Base-by-base conservation (phyloP, 345 rosid genomes). In the Gossypium longicalyx region DNA sequence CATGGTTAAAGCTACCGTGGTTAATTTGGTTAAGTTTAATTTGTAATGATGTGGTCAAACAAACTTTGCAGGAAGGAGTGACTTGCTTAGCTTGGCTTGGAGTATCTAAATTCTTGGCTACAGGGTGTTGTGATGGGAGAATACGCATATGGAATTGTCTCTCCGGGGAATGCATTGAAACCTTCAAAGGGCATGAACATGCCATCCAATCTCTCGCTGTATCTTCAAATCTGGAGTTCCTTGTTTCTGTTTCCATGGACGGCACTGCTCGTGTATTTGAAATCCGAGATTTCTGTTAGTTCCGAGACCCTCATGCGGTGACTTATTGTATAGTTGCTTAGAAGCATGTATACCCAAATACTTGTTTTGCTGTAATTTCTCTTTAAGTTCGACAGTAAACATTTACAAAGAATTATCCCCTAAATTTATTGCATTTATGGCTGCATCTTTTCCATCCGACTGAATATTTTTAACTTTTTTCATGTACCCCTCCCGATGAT, bases 121-220 rank as follows among this genome's bases (percentile, higher is more conserved):
- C 98, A 0, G 98, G 98, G 15, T 91, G 94, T 15, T 81, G 79
- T 0, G 91, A 91, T 62, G 98, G 98, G 74, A 83, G 83, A 74
- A 89, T 94, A 71, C 76, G 84, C 23, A 23, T 94, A 27, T 92
- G 98, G 98, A 95, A 94, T 73, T 80, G 91, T 83, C 91, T 91
- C 5, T 86, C 91, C 12, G 97, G 95, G 1, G 90, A 83, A 44
- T 89, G 93, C 62, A 76, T 87, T 0, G 85, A 85, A 77, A 89
- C 83, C 57, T 89, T 81, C 67, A 77, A 86, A 7, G 98, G 97
- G 20, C 98, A 92, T 12, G 61, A 83, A 0, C 88, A 81, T 58
- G 82, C 84, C 63, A 74, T 94, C 48, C 93, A 91, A 52, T 79
- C 89, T 49, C 70, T 91, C 16, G 82, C 93, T 7, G 70, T 86